A percentile compares a stretch with the other conserved stretches of the same genome.
phyloP scores from a whole-genome alignment of 495 filamentous ascomycete genomes.

The Xylaria bambusicola region DNA sequence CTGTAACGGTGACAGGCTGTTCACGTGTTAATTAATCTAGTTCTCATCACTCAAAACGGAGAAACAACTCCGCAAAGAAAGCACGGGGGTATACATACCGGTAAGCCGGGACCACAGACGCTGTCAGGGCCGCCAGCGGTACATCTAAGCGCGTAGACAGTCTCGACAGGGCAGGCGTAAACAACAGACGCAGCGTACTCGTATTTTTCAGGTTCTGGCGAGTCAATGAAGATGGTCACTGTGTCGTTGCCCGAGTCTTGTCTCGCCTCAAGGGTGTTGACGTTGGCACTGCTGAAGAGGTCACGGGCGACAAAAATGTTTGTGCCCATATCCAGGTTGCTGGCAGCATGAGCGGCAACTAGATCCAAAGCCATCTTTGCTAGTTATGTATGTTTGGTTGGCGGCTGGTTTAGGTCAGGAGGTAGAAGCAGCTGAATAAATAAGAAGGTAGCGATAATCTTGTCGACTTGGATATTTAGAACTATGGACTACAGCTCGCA shows the following conservation, averaged over 20 bases:
- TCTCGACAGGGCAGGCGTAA: neutral
- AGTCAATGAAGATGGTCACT: conserved; percentile 12
- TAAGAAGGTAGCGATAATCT: neutral
- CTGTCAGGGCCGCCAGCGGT: neutral
- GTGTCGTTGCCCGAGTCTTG: neutral
- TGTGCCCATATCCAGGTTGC: neutral
- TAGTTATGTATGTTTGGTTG: neutral
- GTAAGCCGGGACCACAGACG: neutral
- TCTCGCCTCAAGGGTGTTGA: neutral
- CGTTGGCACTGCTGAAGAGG: neutral
- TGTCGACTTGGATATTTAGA: neutral
- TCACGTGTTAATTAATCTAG: neutral
- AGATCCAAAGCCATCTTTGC: conserved; percentile 9
- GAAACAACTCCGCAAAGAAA: neutral
- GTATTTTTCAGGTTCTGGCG: neutral
- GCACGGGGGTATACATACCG: neutral
- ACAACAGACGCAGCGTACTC: conserved; percentile 8
- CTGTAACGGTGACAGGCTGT: conserved; percentile 1
- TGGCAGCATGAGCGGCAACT: neutral
- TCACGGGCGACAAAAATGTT: neutral
- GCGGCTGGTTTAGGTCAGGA: too few relatives aligned
- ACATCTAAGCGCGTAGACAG: neutral
- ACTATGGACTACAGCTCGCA: too few relatives aligned
- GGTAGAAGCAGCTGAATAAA: too few relatives aligned
- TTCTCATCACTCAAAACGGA: too few relatives aligned